These are phyloP conservation scores for Rutstroemia sp. DNA, from an alignment of 2,329 filamentous ascomycete species.

Conservation along the genomic window DNA sequence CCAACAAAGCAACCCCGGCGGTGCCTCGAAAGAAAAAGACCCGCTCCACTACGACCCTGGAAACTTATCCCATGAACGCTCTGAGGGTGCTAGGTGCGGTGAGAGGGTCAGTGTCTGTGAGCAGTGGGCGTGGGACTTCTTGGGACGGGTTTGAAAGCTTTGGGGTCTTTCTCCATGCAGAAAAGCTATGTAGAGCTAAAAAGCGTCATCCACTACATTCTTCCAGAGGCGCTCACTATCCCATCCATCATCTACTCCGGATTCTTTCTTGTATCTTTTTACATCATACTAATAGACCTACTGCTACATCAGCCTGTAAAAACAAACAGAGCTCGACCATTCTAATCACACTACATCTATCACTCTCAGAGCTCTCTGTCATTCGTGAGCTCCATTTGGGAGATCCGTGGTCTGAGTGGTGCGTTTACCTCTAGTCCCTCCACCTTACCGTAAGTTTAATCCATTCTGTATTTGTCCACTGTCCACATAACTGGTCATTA, in stretches of 20 bases:
- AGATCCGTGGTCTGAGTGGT: conserved; percentile 17
- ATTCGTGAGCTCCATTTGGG: no score
- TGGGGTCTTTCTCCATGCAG: conserved; percentile 8
- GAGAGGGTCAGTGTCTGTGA: conserved; percentile 22
- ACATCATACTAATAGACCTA: background rate
- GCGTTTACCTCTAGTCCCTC: conserved; percentile 16
- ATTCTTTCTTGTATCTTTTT: background rate
- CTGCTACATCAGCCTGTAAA: conserved; percentile 7
- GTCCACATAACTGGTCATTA: conserved; percentile 16
- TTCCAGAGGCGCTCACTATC: conserved; percentile 10
- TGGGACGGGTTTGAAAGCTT: conserved; percentile 16
- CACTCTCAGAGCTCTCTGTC: conserved; percentile 15
- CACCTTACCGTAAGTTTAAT: conserved; percentile 17
- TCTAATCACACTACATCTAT: conserved; percentile 7
- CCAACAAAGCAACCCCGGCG: conserved; percentile 18
- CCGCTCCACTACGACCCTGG: conserved; percentile 19
- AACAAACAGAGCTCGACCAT: background rate
- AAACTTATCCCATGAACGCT: conserved; percentile 14
- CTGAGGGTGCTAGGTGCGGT: conserved; percentile 14
- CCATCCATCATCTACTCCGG: conserved; percentile 9
- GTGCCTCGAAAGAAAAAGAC: conserved; percentile 14
- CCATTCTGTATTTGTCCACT: conserved; percentile 12
- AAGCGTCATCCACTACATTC: conserved; percentile 23
- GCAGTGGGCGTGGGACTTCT: conserved; percentile 21
- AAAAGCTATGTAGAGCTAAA: conserved; percentile 20